Evolutionary conservation across 495 filamentous ascomycete species (phyloP).

Genomic region (Penicillium angulare): DNA sequence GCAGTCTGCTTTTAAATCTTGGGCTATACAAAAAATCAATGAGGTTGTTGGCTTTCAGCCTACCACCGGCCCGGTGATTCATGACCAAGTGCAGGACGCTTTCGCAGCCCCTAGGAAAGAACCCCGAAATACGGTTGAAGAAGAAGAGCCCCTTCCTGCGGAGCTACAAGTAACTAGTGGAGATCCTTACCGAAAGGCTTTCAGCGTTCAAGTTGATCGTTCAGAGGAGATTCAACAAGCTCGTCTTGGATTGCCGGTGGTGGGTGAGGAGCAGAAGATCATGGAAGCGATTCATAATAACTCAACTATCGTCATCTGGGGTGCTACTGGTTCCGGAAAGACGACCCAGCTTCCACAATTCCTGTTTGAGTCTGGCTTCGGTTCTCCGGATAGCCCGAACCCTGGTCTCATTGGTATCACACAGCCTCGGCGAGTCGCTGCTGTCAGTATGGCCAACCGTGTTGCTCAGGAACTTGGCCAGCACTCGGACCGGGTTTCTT

Average conservation of each 20-base stretch:
- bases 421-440: constrained; percentile 88
- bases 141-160: constrained; percentile 73
- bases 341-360: constrained; percentile 98
- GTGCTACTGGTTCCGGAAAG: constrained; percentile 94
- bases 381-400: constrained; percentile 68
- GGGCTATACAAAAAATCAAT: constrained; percentile 85
- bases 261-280: constrained; percentile 93
- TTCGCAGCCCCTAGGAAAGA: constrained; percentile 29
- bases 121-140: constrained; percentile 45
- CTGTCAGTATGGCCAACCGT: constrained; percentile 92
- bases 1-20: constrained; percentile 83
- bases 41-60: constrained; percentile 65
- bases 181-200: constrained; percentile 68
- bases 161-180: constrained; percentile 64
- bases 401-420: constrained; percentile 94
- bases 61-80: constrained; percentile 31
- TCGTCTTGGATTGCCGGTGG: constrained; percentile 80
- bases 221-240: constrained; percentile 69
- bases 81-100: constrained; percentile 23
- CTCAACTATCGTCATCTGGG: constrained; percentile 85
- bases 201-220: constrained; percentile 70
- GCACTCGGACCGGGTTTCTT: constrained; percentile 67
- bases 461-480: constrained; percentile 82
- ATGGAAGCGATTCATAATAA: constrained; percentile 97
- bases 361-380: constrained; percentile 90